Conservation (phyloP, 345 rosid genomes). For the Salix brachista region DNA sequence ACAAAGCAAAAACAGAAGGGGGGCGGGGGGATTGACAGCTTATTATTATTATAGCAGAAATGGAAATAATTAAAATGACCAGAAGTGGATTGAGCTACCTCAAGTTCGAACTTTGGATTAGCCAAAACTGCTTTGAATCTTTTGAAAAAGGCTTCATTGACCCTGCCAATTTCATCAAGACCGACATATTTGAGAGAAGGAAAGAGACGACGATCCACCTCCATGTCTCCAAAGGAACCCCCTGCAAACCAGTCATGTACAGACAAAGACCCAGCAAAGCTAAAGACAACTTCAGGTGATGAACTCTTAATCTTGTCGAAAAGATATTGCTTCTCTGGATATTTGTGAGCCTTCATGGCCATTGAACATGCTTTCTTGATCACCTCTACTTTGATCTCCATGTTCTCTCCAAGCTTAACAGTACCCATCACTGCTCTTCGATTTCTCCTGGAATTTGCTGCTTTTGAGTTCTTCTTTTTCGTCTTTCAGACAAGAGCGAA, state of each 20-base stretch:
- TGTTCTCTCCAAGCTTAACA: slow-evolving; percentile 13
- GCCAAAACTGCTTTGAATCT: slow-evolving; percentile 26
- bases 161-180: slow-evolving; percentile 41
- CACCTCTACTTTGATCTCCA: slow-evolving; percentile 31
- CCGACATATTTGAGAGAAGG: slow-evolving; percentile 61
- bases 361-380: slow-evolving; percentile 39
- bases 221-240: slow-evolving; percentile 49
- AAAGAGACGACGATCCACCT: slow-evolving; percentile 36
- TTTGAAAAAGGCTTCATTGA: slow-evolving; percentile 54
- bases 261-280: slow-evolving; percentile 53
- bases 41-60: neutral
- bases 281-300: slow-evolving; percentile 29
- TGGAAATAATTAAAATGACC: neutral
- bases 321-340: slow-evolving; percentile 22
- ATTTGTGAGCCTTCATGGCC: slow-evolving; percentile 36
- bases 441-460: neutral
- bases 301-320: slow-evolving; percentile 16
- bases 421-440: slow-evolving; percentile 17
- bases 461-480: neutral
- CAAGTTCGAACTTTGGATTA: slow-evolving; percentile 21
- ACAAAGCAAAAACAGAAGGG: too few species aligned
- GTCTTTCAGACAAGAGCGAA: neutral
- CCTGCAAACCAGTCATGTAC: slow-evolving; percentile 31
- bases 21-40: neutral
- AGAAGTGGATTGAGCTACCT: slow-evolving; percentile 27